A percentile compares a stretch with the other conserved stretches of the same genome.
Conservation (phyloP, 371 early-diverging fungal genomes). For the Blastocladiella emersonii region DNA sequence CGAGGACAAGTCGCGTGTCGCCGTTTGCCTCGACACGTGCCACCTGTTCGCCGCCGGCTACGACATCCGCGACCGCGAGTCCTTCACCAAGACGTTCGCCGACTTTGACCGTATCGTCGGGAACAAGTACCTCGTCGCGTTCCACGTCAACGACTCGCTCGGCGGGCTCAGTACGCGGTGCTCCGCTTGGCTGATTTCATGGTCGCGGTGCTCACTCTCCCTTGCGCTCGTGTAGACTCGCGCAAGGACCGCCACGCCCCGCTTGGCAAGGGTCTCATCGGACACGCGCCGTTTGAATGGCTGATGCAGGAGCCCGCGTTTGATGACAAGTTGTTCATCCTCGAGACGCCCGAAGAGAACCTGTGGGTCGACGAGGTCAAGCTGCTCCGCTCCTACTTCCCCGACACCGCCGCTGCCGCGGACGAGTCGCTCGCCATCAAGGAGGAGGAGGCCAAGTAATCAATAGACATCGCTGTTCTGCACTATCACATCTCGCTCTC, state of each 20-base stretch:
- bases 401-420: too few relatives aligned
- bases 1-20: constrained; percentile 38
- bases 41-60: constrained; percentile 53
- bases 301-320: constrained; percentile 40
- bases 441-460: too few relatives aligned
- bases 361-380: not conserved
- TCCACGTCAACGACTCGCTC: constrained; percentile 55
- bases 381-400: too few relatives aligned
- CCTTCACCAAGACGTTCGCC: constrained; percentile 34
- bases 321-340: constrained; percentile 38
- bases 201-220: not conserved
- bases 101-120: constrained; percentile 40
- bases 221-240: constrained; percentile 9
- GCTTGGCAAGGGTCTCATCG: constrained; percentile 48
- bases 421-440: too few relatives aligned
- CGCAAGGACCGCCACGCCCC: constrained; percentile 45
- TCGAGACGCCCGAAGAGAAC: constrained; percentile 39
- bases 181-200: not conserved
- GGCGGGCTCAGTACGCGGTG: constrained; percentile 14
- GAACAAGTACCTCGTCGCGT: constrained; percentile 34
- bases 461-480: too few relatives aligned
- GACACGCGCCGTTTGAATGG: constrained; percentile 36
- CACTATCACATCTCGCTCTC: too few relatives aligned
- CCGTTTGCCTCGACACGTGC: constrained; percentile 54
- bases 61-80: constrained; percentile 35